phyloP scores from a whole-genome alignment of 352 stramenopile genomes.

The Pythium oligandrum region DNA sequence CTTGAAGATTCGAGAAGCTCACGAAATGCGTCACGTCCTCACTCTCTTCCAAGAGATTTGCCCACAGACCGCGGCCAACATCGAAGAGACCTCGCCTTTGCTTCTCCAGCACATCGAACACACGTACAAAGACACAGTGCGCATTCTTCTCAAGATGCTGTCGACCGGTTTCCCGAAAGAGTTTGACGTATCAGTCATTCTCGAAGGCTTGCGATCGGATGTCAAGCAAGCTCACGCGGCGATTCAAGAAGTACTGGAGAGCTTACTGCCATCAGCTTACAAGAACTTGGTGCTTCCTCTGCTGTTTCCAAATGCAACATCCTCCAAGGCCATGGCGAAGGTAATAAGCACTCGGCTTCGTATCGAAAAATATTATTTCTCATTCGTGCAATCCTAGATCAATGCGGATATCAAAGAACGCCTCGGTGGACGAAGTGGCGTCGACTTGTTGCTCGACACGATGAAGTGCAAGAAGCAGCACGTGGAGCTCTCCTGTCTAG shows the following conservation, averaged over 20 bases:
- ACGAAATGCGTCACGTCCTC: slow-evolving; percentile 74
- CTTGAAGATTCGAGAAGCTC: slow-evolving; percentile 63
- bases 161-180: slow-evolving; percentile 78
- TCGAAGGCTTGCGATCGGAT: slow-evolving; percentile 76
- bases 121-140: slow-evolving; percentile 63
- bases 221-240: slow-evolving; percentile 66
- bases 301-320: slow-evolving; percentile 53
- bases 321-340: slow-evolving; percentile 57
- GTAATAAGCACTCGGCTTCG: slow-evolving; percentile 8
- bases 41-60: slow-evolving; percentile 73
- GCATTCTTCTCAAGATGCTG: slow-evolving; percentile 72
- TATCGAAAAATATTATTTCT: too few species aligned
- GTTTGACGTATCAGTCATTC: slow-evolving; percentile 77
- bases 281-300: slow-evolving; percentile 71
- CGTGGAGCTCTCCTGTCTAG: slow-evolving; percentile 62
- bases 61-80: slow-evolving; percentile 55
- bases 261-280: slow-evolving; percentile 62
- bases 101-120: slow-evolving; percentile 78
- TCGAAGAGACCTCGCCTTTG: slow-evolving; percentile 71
- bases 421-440: slow-evolving; percentile 40
- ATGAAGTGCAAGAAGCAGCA: slow-evolving; percentile 63
- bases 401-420: slow-evolving; percentile 40
- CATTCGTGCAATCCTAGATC: slow-evolving; percentile 33
- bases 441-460: slow-evolving; percentile 65
- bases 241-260: slow-evolving; percentile 84